These are phyloP conservation scores for Tillandsia fasciculata DNA, from an alignment of 176 grass and related monocot genomes.

Conservation along the genomic window DNA sequence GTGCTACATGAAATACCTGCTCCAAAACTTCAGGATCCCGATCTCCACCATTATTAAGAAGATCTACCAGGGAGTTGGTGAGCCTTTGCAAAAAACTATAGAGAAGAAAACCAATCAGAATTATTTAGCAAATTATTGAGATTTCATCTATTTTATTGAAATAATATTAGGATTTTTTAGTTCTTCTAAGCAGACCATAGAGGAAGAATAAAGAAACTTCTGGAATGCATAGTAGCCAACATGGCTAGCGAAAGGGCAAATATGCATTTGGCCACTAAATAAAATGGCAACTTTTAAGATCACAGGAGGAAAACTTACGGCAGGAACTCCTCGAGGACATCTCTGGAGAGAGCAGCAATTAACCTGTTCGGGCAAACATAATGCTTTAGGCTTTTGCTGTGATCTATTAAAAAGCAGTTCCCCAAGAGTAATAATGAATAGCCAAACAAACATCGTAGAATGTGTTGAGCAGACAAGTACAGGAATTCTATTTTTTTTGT, in stretches of 20 bases:
- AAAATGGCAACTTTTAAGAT: not conserved
- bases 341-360: constrained; percentile 71
- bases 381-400: not conserved
- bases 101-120: not conserved
- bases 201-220: not conserved
- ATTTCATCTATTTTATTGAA: no score
- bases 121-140: no score
- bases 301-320: constrained; percentile 46
- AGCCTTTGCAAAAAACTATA: constrained; percentile 59
- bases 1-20: constrained; percentile 41
- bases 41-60: constrained; percentile 63
- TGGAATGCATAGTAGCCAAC: not conserved
- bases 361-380: constrained; percentile 52
- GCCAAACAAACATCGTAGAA: not conserved
- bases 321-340: constrained; percentile 77
- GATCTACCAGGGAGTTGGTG: constrained; percentile 42
- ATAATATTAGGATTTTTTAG: no score
- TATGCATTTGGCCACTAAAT: constrained; percentile 4
- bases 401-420: not conserved
- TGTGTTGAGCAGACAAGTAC: not conserved
- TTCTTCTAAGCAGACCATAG: no score
- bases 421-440: not conserved
- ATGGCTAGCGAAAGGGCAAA: not conserved
- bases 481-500: not conserved
- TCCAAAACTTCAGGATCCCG: constrained; percentile 83